Conservation (phyloP, 164 flowering plant genomes). For the Brasenia schreberi region DNA sequence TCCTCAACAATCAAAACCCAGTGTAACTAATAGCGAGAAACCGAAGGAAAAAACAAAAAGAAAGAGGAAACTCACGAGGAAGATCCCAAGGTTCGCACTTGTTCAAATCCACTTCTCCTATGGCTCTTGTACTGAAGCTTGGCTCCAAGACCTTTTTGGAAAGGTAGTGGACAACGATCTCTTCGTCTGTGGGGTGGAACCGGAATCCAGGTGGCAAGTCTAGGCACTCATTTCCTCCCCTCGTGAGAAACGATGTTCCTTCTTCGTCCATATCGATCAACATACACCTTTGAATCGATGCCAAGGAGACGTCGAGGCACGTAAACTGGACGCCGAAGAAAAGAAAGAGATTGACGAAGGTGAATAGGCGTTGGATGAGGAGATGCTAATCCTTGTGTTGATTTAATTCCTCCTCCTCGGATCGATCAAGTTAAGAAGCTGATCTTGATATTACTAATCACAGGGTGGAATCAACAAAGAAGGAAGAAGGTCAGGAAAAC, state of each 20-base stretch:
- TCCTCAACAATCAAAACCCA: too few relatives aligned
- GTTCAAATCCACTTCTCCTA: conserved; percentile 44
- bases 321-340: too few relatives aligned
- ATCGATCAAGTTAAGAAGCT: too few relatives aligned
- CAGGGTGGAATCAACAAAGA: conserved; percentile 12
- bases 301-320: neutral
- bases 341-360: too few relatives aligned
- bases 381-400: neutral
- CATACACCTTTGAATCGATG: neutral
- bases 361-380: too few relatives aligned
- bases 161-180: conserved; percentile 35
- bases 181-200: conserved; percentile 58
- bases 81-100: conserved; percentile 60
- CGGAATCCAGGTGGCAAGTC: conserved; percentile 57
- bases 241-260: conserved; percentile 2
- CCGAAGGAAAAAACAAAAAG: neutral
- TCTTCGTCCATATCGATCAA: conserved; percentile 15
- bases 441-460: conserved; percentile 2
- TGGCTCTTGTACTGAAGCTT: conserved; percentile 26
- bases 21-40: too few relatives aligned
- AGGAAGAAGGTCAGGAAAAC: conserved; percentile 1
- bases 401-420: neutral
- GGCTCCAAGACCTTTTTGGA: conserved; percentile 24
- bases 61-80: conserved; percentile 23
- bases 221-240: conserved; percentile 14